phyloP scores from a whole-genome alignment of 192 early-diverging fungal species.

The Podila epicladia region DNA sequence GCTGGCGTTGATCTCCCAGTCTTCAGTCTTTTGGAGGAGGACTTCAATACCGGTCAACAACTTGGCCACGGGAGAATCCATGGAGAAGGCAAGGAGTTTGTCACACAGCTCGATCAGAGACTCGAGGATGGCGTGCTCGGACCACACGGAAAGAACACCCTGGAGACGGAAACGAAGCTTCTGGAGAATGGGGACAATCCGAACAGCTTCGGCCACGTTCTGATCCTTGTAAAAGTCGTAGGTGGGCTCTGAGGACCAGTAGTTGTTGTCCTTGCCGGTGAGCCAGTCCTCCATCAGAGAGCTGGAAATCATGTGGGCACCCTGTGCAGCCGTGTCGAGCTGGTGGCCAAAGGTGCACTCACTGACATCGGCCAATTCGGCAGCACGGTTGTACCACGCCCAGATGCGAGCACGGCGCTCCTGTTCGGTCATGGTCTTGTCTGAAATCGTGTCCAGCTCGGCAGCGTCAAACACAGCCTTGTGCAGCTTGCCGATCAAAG shows the following conservation, averaged over 20 bases:
- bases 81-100: slow-evolving; percentile 72
- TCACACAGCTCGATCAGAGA: slow-evolving; percentile 73
- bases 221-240: slow-evolving; percentile 93
- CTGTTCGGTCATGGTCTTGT: slow-evolving; percentile 20
- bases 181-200: slow-evolving; percentile 67
- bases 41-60: slow-evolving; percentile 90
- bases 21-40: slow-evolving; percentile 87
- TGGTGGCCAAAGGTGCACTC: slow-evolving; percentile 59
- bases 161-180: slow-evolving; percentile 67
- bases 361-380: slow-evolving; percentile 53
- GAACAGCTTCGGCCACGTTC: slow-evolving; percentile 77
- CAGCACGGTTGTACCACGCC: slow-evolving; percentile 55
- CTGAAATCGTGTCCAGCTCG: slow-evolving; percentile 29
- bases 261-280: slow-evolving; percentile 38
- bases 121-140: slow-evolving; percentile 89
- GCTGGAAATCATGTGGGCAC: slow-evolving; percentile 63
- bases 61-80: slow-evolving; percentile 89
- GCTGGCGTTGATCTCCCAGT: slow-evolving; percentile 93
- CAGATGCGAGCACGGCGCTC: slow-evolving; percentile 47
- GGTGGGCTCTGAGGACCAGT: slow-evolving; percentile 57
- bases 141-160: slow-evolving; percentile 83
- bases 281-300: slow-evolving; percentile 62
- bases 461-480: slow-evolving; percentile 42
- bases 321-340: slow-evolving; percentile 55
- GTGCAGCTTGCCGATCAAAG: slow-evolving; percentile 64